Percentiles rank a stretch among this genome's conserved stretches.
Conservation (phyloP, 2,329 filamentous ascomycete species). For the Fusarium citri region DNA sequence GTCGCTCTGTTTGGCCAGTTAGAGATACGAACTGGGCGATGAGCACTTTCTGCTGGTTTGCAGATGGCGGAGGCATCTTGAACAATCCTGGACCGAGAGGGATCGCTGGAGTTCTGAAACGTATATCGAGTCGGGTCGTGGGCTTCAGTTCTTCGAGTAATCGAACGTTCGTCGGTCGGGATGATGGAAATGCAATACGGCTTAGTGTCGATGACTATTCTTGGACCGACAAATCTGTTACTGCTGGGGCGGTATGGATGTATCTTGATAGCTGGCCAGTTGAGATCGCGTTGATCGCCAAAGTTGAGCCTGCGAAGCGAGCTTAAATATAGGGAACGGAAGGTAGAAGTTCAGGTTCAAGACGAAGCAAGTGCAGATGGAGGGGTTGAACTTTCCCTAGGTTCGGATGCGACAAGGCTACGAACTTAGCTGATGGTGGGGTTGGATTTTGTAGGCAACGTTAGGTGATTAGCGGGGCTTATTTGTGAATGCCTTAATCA, state of each 20-base stretch:
- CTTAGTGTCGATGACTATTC: neutral
- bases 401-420: slow-evolving; percentile 43
- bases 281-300: neutral
- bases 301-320: slow-evolving; percentile 3
- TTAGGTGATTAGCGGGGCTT: slow-evolving; percentile 30
- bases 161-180: neutral
- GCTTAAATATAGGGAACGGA: slow-evolving; percentile 12
- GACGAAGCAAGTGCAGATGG: slow-evolving; percentile 33
- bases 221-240: neutral
- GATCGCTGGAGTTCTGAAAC: neutral
- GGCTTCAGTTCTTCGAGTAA: neutral
- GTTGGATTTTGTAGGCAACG: slow-evolving; percentile 18
- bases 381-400: slow-evolving; percentile 44
- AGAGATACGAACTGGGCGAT: slow-evolving; percentile 57
- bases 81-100: slow-evolving; percentile 1
- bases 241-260: neutral
- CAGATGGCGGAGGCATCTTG: slow-evolving; percentile 53
- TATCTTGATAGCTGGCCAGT: neutral
- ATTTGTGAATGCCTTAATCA: slow-evolving; percentile 17
- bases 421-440: slow-evolving; percentile 44
- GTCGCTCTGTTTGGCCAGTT: slow-evolving; percentile 59
- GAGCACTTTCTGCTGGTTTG: slow-evolving; percentile 55
- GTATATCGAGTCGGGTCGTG: neutral
- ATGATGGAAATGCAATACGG: slow-evolving; percentile 6
- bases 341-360: slow-evolving; percentile 11